These are phyloP conservation scores for Candida pini DNA, from an alignment of 805 yeast species.

Conservation along the genomic window DNA sequence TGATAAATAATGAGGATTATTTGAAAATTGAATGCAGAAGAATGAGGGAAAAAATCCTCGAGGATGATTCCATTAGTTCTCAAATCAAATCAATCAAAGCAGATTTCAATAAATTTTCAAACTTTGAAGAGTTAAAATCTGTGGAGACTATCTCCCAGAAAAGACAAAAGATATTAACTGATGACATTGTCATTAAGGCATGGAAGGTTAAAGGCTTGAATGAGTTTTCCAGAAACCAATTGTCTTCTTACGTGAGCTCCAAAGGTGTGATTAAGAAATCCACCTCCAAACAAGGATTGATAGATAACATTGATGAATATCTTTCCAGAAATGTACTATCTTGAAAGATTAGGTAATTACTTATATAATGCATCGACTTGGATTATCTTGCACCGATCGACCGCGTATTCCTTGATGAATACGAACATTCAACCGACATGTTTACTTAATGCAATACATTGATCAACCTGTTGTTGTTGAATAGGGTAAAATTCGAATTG, in stretches of 20 bases:
- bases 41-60: conserved; percentile 9
- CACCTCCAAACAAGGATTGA: conserved; percentile 36
- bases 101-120: conserved; percentile 20
- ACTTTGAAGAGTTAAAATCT: conserved; percentile 13
- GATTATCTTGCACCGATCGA: no score
- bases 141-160: conserved; percentile 8
- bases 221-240: conserved; percentile 37
- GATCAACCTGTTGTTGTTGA: no score
- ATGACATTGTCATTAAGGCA: conserved; percentile 35
- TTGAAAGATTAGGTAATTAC: no score
- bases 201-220: conserved; percentile 33
- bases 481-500: no score
- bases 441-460: no score
- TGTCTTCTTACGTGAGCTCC: conserved; percentile 33
- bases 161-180: conserved; percentile 23
- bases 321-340: conserved; percentile 10
- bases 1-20: conserved; percentile 18
- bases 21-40: conserved; percentile 11
- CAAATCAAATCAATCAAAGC: conserved; percentile 15
- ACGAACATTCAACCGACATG: neutral
- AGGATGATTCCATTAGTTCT: conserved; percentile 2
- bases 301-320: conserved; percentile 33
- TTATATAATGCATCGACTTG: no score
- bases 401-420: no score
- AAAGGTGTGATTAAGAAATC: conserved; percentile 31